Evolutionary conservation across 257 asterid species (phyloP).

Genomic region (Ophiorrhiza pumila): DNA sequence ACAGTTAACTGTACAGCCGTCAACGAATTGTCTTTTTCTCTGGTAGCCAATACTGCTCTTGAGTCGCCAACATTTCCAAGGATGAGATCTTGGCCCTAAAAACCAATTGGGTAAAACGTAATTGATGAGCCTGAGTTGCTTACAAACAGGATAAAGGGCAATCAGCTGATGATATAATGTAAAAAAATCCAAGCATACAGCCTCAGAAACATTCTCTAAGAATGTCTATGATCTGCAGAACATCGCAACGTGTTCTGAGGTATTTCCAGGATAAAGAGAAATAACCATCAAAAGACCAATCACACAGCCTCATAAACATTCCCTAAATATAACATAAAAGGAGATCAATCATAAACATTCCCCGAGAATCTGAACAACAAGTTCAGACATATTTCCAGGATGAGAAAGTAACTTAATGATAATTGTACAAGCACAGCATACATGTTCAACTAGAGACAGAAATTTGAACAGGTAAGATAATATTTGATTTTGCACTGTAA

Average conservation of each 20-base stretch:
- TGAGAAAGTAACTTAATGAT: not conserved
- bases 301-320: too few relatives aligned
- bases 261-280: too few relatives aligned
- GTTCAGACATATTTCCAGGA: too few relatives aligned
- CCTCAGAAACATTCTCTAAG: not conserved
- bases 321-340: too few relatives aligned
- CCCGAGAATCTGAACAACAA: too few relatives aligned
- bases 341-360: too few relatives aligned
- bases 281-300: too few relatives aligned
- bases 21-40: conserved; percentile 67
- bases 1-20: conserved; percentile 85
- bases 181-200: not conserved
- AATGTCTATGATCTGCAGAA: not conserved
- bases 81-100: conserved; percentile 85
- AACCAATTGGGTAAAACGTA: not conserved
- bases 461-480: not conserved
- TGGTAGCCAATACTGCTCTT: conserved; percentile 87
- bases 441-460: not conserved
- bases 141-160: not conserved
- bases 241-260: not conserved
- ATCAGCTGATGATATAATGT: not conserved
- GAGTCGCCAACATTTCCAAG: conserved; percentile 97
- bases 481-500: not conserved
- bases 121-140: not conserved
- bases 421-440: not conserved